phyloP scores from a whole-genome alignment of 2,329 filamentous ascomycete genomes.

The Orbilia javanica region DNA sequence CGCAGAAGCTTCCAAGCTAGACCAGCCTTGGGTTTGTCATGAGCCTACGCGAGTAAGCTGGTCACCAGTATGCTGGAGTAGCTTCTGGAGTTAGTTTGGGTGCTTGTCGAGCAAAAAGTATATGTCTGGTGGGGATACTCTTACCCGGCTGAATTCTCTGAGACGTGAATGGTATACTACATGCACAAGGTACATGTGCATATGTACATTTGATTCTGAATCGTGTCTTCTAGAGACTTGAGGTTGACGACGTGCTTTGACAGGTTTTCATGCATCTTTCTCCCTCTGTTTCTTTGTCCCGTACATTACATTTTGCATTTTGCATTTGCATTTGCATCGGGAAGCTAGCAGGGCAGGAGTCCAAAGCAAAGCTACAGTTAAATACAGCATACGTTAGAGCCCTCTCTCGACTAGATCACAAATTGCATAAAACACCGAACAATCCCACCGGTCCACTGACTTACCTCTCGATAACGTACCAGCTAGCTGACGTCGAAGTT shows the following conservation, averaged over 20 bases:
- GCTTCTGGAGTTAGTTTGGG: neutral
- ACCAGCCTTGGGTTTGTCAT: neutral
- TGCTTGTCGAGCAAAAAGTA: conserved; percentile 5
- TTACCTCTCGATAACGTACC: neutral
- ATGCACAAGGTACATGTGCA: conserved; percentile 5
- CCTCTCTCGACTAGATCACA: neutral
- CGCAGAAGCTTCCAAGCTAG: conserved; percentile 17
- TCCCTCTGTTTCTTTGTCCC: too few species aligned
- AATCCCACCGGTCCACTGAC: too few species aligned
- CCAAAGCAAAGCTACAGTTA: neutral
- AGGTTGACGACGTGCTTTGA: neutral
- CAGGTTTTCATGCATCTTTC: conserved; percentile 3
- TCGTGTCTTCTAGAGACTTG: conserved; percentile 12
- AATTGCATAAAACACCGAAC: too few species aligned
- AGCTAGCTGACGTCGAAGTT: neutral
- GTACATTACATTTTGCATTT: neutral
- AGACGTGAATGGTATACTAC: neutral
- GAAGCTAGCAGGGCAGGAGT: neutral
- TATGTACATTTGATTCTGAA: neutral
- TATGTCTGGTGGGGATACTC: neutral
- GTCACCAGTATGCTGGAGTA: neutral
- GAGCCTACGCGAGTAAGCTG: conserved; percentile 10
- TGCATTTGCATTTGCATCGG: conserved; percentile 6
- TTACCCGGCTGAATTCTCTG: neutral
- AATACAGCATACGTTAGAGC: neutral